Percentiles rank a stretch among this genome's conserved stretches.
Evolutionary conservation across 768 basidiomycete genomes (phyloP).

Genomic region (Boletus reticuloceps): DNA sequence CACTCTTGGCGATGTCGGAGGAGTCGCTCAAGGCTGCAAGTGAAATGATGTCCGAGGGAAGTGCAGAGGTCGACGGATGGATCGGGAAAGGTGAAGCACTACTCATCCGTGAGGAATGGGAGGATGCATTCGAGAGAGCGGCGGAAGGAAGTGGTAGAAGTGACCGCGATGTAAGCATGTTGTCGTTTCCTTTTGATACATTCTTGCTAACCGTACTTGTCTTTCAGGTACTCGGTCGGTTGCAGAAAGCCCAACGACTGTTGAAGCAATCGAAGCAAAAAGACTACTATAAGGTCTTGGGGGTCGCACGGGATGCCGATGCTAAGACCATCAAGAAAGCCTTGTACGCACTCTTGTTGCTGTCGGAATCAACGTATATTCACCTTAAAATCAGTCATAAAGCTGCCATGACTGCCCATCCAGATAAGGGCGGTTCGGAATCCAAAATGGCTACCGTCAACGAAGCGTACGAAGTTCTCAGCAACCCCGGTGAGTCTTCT

Average conservation of each 20-base stretch:
- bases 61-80: conserved; percentile 73
- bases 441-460: conserved; percentile 93
- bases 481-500: conserved; percentile 54
- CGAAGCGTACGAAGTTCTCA: conserved; percentile 94
- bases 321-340: conserved; percentile 92
- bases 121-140: conserved; percentile 81
- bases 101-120: conserved; percentile 77
- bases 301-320: conserved; percentile 86
- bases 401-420: conserved; percentile 81
- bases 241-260: conserved; percentile 80
- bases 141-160: conserved; percentile 79
- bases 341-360: conserved; percentile 39
- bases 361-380: not conserved
- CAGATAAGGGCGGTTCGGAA: conserved; percentile 93
- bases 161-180: conserved; percentile 62
- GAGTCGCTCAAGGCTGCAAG: conserved; percentile 26
- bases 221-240: conserved; percentile 61
- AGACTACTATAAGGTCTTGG: conserved; percentile 96
- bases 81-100: conserved; percentile 70
- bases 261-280: conserved; percentile 89
- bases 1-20: conserved; percentile 55
- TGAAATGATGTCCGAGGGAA: conserved; percentile 44
- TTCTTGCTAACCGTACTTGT: not conserved
- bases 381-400: conserved; percentile 51
- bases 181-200: not conserved